Conservation (phyloP, 768 basidiomycete species). For the Suillus brevipes region DNA sequence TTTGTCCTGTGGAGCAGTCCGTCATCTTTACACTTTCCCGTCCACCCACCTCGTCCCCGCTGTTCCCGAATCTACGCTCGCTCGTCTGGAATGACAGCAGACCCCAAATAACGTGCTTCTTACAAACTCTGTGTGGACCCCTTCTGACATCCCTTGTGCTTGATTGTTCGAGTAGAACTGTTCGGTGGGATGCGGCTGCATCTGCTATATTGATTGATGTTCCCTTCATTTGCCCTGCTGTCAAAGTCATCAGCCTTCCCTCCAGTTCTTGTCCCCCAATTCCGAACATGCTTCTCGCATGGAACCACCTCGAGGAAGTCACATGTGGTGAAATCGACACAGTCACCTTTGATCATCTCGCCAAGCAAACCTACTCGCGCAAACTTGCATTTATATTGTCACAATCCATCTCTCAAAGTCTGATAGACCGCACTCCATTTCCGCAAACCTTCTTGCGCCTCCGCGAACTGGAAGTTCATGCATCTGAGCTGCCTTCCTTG, state of each 20-base stretch:
- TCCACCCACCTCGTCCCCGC: background rate
- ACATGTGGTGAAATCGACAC: conserved; percentile 2
- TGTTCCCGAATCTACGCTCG: conserved; percentile 3
- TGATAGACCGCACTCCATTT: background rate
- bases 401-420: background rate
- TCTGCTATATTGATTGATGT: background rate
- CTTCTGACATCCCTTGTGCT: background rate
- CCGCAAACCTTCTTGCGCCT: background rate
- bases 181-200: background rate
- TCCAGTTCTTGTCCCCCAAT: background rate
- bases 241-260: background rate
- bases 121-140: background rate
- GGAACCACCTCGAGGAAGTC: background rate
- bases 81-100: background rate
- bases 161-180: background rate
- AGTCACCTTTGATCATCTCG: background rate
- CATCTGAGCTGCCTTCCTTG: background rate
- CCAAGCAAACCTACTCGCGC: background rate
- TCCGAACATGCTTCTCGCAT: background rate
- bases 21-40: background rate
- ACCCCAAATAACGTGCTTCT: background rate
- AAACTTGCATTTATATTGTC: background rate
- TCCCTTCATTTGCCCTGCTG: background rate
- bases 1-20: background rate
- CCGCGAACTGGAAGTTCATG: background rate